These are phyloP conservation scores for Elsinoe batatas DNA, from an alignment of 2,329 filamentous ascomycete genomes.

Conservation along the genomic window DNA sequence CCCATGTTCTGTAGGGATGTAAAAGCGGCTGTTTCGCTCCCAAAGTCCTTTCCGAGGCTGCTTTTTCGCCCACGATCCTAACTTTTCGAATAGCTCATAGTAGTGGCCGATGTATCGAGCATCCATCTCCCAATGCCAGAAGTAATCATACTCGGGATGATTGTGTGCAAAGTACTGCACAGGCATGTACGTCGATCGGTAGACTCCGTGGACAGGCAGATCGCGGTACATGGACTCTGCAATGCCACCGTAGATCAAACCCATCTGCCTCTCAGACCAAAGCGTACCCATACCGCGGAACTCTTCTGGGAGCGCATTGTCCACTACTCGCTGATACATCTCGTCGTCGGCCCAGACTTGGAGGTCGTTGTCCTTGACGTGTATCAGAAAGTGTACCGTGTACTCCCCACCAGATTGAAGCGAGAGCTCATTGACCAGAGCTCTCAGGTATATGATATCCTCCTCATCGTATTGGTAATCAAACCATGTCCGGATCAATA, in stretches of 20 bases:
- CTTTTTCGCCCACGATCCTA: constrained; percentile 54
- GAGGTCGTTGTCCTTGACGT: constrained; percentile 68
- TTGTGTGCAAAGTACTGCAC: constrained; percentile 85
- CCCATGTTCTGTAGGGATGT: constrained; percentile 60
- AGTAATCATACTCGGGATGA: constrained; percentile 81
- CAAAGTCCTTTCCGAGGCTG: constrained; percentile 65
- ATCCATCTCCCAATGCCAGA: constrained; percentile 96
- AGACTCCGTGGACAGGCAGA: constrained; percentile 58
- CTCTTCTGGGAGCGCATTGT: constrained; percentile 37
- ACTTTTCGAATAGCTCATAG: constrained; percentile 64
- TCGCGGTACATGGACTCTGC: constrained; percentile 44
- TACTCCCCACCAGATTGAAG: constrained; percentile 75
- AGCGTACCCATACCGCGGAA: constrained; percentile 44
- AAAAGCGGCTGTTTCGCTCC: constrained; percentile 70
- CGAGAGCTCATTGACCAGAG: constrained; percentile 68
- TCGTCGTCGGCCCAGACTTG: constrained; percentile 74
- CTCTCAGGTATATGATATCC: constrained; percentile 71
- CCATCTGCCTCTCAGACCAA: constrained; percentile 45
- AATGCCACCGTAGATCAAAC: constrained; percentile 43
- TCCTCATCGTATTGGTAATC: constrained; percentile 70
- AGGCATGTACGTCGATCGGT: constrained; percentile 78
- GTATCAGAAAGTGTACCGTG: constrained; percentile 70
- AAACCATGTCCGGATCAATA: constrained; percentile 75
- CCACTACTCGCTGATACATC: constrained; percentile 58
- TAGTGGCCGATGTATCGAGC: constrained; percentile 83